phyloP scores from a whole-genome alignment of 139 green algal species.

The Gonium pectorale region DNA sequence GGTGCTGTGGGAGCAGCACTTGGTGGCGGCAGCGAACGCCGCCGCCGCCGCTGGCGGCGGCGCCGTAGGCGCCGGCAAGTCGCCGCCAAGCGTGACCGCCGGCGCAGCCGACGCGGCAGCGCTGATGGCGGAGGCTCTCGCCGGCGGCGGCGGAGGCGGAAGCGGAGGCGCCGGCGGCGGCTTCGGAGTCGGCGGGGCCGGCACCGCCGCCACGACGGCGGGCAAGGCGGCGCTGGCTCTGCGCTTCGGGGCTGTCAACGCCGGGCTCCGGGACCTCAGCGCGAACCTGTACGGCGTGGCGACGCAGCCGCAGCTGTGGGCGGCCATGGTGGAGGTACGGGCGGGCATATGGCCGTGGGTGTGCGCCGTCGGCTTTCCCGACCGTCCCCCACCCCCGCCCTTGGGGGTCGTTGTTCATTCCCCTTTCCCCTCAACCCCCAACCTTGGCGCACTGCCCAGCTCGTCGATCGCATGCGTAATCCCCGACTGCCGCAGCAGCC shows the following conservation, averaged over 20 bases:
- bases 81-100: background rate
- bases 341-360: too few species aligned
- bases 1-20: constrained; percentile 30
- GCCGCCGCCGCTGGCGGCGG: background rate
- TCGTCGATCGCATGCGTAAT: too few species aligned
- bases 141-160: background rate
- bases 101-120: background rate
- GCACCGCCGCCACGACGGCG: background rate
- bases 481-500: too few species aligned
- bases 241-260: constrained; percentile 33
- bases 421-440: too few species aligned
- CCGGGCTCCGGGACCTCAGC: constrained; percentile 32
- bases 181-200: background rate
- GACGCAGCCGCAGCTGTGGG: constrained; percentile 38
- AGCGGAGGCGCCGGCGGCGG: background rate
- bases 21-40: background rate
- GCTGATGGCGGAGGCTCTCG: background rate
- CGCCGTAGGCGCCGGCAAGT: background rate
- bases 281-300: background rate
- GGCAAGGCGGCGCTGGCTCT: constrained; percentile 42
- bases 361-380: too few species aligned
- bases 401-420: too few species aligned
- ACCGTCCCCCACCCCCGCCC: too few species aligned
- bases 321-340: constrained; percentile 46
- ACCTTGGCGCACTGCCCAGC: too few species aligned